Percentiles rank a stretch among this genome's conserved stretches.
Conservation (phyloP, 2,329 filamentous ascomycete genomes). For the Ophiocordyceps camponoti-rufipedis region DNA sequence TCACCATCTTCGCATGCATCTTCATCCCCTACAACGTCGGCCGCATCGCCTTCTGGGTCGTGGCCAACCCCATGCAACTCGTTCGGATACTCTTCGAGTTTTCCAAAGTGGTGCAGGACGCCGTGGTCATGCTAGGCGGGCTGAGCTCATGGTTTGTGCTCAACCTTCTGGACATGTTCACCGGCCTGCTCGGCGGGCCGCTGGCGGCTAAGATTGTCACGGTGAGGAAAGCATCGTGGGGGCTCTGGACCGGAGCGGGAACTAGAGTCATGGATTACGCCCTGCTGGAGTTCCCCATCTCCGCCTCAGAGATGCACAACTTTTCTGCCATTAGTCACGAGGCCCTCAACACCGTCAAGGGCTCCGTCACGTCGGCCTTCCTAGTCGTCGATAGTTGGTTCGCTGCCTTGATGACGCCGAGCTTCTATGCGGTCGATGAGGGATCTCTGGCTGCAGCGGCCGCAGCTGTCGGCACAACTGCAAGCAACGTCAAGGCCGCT, state of each 20-base stretch:
- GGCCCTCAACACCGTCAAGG: conserved; percentile 43
- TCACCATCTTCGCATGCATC: conserved; percentile 70
- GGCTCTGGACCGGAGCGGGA: conserved; percentile 21
- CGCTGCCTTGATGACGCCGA: conserved; percentile 25
- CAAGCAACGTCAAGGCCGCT: conserved; percentile 6
- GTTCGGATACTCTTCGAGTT: conserved; percentile 52
- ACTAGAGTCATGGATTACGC: conserved; percentile 31
- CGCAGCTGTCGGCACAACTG: conserved; percentile 1
- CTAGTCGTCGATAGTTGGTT: conserved; percentile 18
- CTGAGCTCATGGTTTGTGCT: conserved; percentile 25
- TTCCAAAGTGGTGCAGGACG: conserved; percentile 67
- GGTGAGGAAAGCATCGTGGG: conserved; percentile 21
- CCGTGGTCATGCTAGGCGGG: conserved; percentile 46
- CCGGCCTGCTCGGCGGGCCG: conserved; percentile 14
- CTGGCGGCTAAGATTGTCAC: conserved; percentile 12
- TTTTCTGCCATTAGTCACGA: conserved; percentile 64
- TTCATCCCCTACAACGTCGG: conserved; percentile 88
- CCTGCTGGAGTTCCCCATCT: conserved; percentile 29
- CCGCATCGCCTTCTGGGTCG: conserved; percentile 60
- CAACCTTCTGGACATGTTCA: conserved; percentile 19
- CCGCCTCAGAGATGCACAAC: conserved; percentile 48
- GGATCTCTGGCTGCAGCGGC: conserved; percentile 3
- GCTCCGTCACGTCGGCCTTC: conserved; percentile 24
- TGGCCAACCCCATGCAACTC: conserved; percentile 65
- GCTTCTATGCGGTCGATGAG: conserved; percentile 19